Base-by-base conservation (phyloP, 306 rosid species). In the Vicia faba region DNA sequence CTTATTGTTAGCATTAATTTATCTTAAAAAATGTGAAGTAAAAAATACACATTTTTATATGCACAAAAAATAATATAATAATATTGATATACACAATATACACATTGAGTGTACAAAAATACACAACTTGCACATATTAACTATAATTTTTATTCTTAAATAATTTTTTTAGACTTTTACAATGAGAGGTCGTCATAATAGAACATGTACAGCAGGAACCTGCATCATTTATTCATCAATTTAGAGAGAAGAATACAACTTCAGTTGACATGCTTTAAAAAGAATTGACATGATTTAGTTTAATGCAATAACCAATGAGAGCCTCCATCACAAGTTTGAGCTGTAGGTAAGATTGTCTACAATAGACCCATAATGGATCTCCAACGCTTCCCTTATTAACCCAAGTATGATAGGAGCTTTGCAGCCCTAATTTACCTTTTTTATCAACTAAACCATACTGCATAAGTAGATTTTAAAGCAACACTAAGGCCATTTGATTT, bases 141-240 rank as follows among this genome's bases (percentile, higher is more conserved):
- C n/a, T n/a, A n/a, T n/a, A n/a, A n/a, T n/a, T n/a, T n/a, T n/a
- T n/a, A n/a, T n/a, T n/a, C n/a, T n/a, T n/a, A n/a, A n/a, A n/a
- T n/a, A n/a, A n/a, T n/a, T n/a, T n/a, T n/a, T n/a, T n/a, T n/a
- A n/a, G n/a, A n/a, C n/a, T n/a, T n/a, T n/a, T n/a, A n/a, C n/a
- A n/a, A n/a, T n/a, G n/a, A n/a, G n/a, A n/a, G n/a, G n/a, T n/a
- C n/a, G n/a, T n/a, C n/a, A n/a, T n/a, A n/a, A n/a, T n/a, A n/a
- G n/a, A n/a, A n/a, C n/a, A n/a, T 88, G 84, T 69, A 90, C 71
- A 14, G 97, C 85, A 84, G 97, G 97, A 82, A 93, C 83, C 99
- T 93, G 88, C 83, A 70, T 61, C 48, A 44, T 38, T 46, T 58
- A 36, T 8, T 68, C 57, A 54, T 67, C 7, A 51, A 25, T n/a